Percentiles rank a stretch among this genome's conserved stretches.
Conservation (phyloP, 2,329 filamentous ascomycete genomes). For the Cladophialophora psammophila region DNA sequence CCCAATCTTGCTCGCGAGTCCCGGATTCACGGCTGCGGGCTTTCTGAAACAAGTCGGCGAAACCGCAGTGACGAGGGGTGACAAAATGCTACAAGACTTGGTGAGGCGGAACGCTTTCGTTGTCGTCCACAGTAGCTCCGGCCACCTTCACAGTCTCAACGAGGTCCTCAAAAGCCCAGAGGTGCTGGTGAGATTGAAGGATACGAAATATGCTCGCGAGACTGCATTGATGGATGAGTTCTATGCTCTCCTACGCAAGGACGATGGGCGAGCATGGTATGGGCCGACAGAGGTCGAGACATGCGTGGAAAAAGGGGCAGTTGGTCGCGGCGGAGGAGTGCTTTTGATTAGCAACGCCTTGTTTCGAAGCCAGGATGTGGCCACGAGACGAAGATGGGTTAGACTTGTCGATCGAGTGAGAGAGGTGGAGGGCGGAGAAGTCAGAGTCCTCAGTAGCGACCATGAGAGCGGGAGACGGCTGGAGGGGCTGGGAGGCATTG, state of each 20-base stretch:
- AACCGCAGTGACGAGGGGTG: constrained; percentile 68
- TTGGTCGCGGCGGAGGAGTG: constrained; percentile 83
- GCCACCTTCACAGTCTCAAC: constrained; percentile 84
- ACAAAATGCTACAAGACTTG: constrained; percentile 70
- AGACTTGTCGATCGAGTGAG: constrained; percentile 86
- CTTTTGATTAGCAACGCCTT: constrained; percentile 86
- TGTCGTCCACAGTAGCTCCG: constrained; percentile 83
- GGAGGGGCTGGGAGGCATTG: constrained; percentile 84
- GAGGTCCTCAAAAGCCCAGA: constrained; percentile 85
- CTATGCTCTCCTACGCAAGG: constrained; percentile 75
- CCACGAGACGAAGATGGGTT: constrained; percentile 80
- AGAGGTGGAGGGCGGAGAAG: constrained; percentile 80
- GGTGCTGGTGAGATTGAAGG: constrained; percentile 76
- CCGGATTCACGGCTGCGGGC: constrained; percentile 82
- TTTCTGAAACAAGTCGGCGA: constrained; percentile 78
- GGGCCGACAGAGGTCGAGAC: constrained; percentile 81
- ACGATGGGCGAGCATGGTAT: constrained; percentile 91
- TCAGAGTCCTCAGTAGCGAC: constrained; percentile 86
- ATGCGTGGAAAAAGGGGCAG: constrained; percentile 85
- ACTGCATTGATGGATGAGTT: constrained; percentile 86
- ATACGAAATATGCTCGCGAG: constrained; percentile 88
- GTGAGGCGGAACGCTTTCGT: constrained; percentile 65
- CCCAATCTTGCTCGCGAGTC: constrained; percentile 83
- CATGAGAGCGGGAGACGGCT: constrained; percentile 91
- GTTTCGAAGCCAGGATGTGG: constrained; percentile 83